Evolutionary conservation across 106 monocot species (phyloP), one percentile per base, ranked within the genome.

Genomic region (Dioscorea zingiberensis): DNA sequence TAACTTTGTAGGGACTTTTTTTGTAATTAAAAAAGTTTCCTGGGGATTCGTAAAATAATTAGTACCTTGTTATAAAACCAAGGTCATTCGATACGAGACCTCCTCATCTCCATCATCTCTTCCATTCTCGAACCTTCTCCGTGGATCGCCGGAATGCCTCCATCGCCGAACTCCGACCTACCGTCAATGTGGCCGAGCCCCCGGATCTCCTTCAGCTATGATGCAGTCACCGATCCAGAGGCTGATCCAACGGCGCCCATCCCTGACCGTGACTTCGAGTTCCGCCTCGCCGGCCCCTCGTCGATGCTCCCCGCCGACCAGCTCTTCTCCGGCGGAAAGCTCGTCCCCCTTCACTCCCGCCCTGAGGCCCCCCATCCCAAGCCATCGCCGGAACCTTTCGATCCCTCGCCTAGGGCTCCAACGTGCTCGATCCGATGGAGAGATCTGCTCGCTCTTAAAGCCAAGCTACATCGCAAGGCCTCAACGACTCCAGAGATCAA

Each of bases 271-370:
- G 90, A 87, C 54, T 91, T 95, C 64, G 94, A 88, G 85, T 91
- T 91, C 78, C 81, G 65, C 15, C 72, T 88, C 17, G 76, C 83
- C 14, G 83, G 84, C 49, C 75, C 91, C 15, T 81, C 69, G 22
- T 53, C 65, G 21, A 84, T 84, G 87, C 79, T 85, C 59, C 72
- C 84, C 3, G 94, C 94, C 13, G 94, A 98, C 59, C 75, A 98
- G 81, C 83, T 98, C 44, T 92, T 98, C 73, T 81, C 84, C 47
- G 77, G 81, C n/a, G 97, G 97, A 11, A 92, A 86, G 84, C 82
- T 98, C 15, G 76, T 98, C 4, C 85, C 97, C 12, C 84, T 98
- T 12, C 86, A 78, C 10, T 38, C 38, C 4, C 38, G 38, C 0
- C 10, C 3, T 38, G 38, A 38, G 38, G 4, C 4, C 6, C 38